phyloP scores from a whole-genome alignment of 148 eudicot genomes.

The Chenopodium album region DNA sequence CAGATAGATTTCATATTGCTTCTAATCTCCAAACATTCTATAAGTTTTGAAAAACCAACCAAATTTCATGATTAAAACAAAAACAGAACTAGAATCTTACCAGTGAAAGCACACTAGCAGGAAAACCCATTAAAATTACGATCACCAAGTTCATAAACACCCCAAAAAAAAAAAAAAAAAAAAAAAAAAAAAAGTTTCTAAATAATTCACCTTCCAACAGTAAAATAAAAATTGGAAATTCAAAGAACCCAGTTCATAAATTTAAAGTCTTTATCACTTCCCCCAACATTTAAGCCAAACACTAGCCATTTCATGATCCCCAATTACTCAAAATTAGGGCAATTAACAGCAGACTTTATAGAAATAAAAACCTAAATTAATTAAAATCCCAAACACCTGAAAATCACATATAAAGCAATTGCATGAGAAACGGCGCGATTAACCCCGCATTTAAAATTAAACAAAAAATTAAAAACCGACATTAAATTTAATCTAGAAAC shows the following conservation, averaged over 20 bases:
- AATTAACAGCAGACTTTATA: neutral
- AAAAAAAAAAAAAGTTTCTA: neutral
- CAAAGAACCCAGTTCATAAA: neutral
- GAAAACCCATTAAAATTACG: neutral
- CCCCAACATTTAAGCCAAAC: neutral
- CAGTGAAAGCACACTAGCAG: neutral
- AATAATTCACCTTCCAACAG: neutral
- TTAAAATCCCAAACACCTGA: constrained; percentile 7
- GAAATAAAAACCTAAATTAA: neutral
- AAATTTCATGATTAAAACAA: neutral
- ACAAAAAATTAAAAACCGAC: constrained; percentile 2
- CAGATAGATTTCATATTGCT: neutral
- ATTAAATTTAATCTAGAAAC: constrained; percentile 19
- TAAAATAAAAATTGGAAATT: neutral
- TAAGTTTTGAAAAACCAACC: neutral
- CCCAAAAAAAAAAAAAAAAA: neutral
- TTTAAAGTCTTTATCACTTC: neutral
- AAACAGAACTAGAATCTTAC: neutral
- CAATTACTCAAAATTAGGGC: neutral
- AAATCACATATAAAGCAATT: neutral
- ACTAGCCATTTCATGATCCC: constrained; percentile 14
- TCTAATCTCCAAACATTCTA: neutral
- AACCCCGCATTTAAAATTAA: neutral
- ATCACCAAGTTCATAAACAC: neutral
- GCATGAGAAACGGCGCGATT: neutral